phyloP scores from a whole-genome alignment of 441 rosid species.

The Euphorbia celastroides region DNA sequence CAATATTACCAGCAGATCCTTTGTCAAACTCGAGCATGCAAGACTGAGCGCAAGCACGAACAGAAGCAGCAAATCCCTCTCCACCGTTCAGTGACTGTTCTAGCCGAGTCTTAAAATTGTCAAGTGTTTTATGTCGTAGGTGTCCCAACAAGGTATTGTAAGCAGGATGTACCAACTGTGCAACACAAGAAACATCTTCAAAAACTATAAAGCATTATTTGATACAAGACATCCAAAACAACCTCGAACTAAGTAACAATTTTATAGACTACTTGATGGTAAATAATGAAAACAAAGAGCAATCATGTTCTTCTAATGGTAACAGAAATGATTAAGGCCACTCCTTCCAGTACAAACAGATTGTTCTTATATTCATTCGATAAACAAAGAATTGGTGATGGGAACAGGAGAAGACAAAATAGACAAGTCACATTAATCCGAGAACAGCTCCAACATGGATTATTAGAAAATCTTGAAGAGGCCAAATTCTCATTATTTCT shows the following conservation, averaged over 20 bases:
- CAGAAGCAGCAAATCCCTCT: constrained; percentile 65
- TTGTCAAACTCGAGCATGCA: constrained; percentile 57
- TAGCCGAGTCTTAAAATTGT: constrained; percentile 43
- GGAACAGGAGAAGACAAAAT: no score
- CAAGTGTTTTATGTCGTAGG: constrained; percentile 48
- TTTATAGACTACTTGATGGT: neutral
- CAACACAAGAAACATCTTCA: constrained; percentile 7
- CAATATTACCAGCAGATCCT: constrained; percentile 59
- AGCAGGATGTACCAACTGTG: constrained; percentile 55
- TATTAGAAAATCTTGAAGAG: neutral
- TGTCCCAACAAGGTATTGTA: constrained; percentile 54
- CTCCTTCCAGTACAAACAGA: neutral
- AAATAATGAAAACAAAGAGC: neutral
- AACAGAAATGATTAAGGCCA: neutral
- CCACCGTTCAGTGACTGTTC: constrained; percentile 49
- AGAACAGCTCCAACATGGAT: no score
- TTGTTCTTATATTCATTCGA: neutral
- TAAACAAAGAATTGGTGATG: neutral
- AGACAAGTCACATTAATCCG: no score
- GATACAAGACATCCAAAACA: neutral
- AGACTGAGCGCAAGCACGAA: constrained; percentile 33
- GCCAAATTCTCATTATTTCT: neutral
- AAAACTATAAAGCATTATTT: neutral
- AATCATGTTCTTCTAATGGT: neutral
- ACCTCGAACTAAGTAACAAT: no score